Base-by-base conservation (phyloP, 192 early-diverging fungal species). In the Coemansia sp. region DNA sequence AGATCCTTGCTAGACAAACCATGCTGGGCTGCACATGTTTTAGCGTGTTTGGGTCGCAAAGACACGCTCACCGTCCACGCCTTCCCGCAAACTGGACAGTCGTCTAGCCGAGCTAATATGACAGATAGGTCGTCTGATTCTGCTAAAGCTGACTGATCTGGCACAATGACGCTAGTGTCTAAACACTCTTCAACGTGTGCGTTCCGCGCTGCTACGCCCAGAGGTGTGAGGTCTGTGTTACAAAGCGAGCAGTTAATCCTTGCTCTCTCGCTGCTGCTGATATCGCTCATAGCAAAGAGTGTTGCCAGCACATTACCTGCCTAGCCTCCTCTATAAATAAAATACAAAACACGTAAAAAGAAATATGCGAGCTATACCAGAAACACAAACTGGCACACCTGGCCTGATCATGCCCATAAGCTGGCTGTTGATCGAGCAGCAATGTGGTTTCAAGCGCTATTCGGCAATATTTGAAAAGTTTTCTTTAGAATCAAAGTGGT, bases 31-130 rank as follows among this genome's bases (percentile, higher is more conserved):
- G 75, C 62, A 22, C 75, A 78, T 14, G 45, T 55, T 22, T 41
- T 65, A 15, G 62, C 51, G 45, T 78, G 75, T 24, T 17, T 23
- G n/a, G 29, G 25, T 23, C 69, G 75, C 53, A 61, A 47, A n/a
- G 29, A 4, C 2, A 14, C 51, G 2, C 23, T 10, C 9, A 17
- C 47, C 11, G 60, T 43, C 75, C 75, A 77, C 2, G 22, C 32
- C 11, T 60, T 27, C 27, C 69, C 69, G 58, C 75, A 77, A n/a
- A 77, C 62, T 1, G 75, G 75, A 17, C 75, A 77, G 55, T 60
- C 61, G 4, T 56, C 48, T 19, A 77, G 23, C 17, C 62, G 50
- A 5, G 54, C 60, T 32, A 77, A 54, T 27, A 51, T 67, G 6
- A 53, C 62, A 29, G 62, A 15, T 2, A 47, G 22, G 3, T 12